Conservation (phyloP, 352 stramenopile species). For the Pilasporangium apinafurcum region DNA sequence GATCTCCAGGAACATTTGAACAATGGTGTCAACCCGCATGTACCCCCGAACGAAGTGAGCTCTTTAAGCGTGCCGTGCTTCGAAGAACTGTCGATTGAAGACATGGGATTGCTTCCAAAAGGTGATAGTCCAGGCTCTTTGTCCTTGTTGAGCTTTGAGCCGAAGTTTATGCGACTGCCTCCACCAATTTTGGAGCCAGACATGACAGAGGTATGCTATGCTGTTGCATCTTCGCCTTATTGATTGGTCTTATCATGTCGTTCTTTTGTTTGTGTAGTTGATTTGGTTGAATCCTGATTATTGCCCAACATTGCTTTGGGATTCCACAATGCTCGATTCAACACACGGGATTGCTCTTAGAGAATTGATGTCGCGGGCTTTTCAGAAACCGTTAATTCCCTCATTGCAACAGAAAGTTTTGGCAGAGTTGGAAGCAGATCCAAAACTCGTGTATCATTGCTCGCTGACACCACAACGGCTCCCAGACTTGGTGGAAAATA, state of each 20-base stretch:
- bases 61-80: conserved; percentile 60
- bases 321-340: conserved; percentile 85
- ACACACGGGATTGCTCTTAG: conserved; percentile 82
- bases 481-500: conserved; percentile 97
- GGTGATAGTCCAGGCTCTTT: conserved; percentile 31
- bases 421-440: conserved; percentile 82
- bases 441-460: conserved; percentile 90
- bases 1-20: conserved; percentile 82
- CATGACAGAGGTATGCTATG: conserved; percentile 45
- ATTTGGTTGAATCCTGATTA: conserved; percentile 93
- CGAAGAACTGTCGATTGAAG: conserved; percentile 65
- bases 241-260: neutral
- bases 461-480: conserved; percentile 91
- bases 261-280: conserved; percentile 14
- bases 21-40: conserved; percentile 63
- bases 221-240: neutral
- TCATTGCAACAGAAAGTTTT: conserved; percentile 89
- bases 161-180: conserved; percentile 81
- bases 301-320: conserved; percentile 87
- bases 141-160: conserved; percentile 84
- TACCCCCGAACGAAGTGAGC: conserved; percentile 66
- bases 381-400: conserved; percentile 83
- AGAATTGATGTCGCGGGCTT: conserved; percentile 88
- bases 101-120: conserved; percentile 53
- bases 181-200: conserved; percentile 83